These are phyloP conservation scores for Solanum corneliomulleri DNA, from an alignment of 257 asterid genomes.

Conservation along the genomic window DNA sequence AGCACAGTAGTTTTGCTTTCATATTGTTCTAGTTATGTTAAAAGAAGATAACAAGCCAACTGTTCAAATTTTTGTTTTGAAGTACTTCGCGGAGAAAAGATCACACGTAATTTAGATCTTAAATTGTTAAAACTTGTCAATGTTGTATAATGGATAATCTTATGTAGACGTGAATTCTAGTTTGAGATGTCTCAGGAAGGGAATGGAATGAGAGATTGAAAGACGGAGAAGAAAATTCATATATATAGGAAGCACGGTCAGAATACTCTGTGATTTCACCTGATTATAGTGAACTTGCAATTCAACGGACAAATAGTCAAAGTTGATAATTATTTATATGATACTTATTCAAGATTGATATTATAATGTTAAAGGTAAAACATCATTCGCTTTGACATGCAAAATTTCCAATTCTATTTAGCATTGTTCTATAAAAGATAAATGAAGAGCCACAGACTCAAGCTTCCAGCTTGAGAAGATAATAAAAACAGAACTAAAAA, in stretches of 20 bases:
- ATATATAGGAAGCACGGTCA: neutral
- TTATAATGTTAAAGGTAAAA: neutral
- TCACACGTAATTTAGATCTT: neutral
- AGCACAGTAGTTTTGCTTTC: neutral
- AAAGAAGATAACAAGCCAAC: neutral
- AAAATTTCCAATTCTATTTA: neutral
- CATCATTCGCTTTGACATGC: neutral
- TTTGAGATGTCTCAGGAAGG: neutral
- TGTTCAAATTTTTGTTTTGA: neutral
- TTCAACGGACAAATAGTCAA: neutral
- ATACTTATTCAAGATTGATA: neutral
- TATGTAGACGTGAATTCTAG: neutral
- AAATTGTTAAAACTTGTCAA: neutral
- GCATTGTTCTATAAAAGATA: neutral
- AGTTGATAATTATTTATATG: neutral
- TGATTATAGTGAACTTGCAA: neutral
- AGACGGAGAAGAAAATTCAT: neutral
- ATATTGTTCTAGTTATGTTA: neutral
- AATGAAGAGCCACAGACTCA: neutral
- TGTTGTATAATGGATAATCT: neutral
- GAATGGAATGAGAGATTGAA: neutral
- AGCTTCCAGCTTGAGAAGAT: neutral
- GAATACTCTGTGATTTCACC: neutral
- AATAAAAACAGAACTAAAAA: neutral
- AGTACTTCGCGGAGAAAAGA: neutral